These are phyloP conservation scores for Claviceps spartinae DNA, from an alignment of 2,329 filamentous ascomycete species.

Conservation along the genomic window DNA sequence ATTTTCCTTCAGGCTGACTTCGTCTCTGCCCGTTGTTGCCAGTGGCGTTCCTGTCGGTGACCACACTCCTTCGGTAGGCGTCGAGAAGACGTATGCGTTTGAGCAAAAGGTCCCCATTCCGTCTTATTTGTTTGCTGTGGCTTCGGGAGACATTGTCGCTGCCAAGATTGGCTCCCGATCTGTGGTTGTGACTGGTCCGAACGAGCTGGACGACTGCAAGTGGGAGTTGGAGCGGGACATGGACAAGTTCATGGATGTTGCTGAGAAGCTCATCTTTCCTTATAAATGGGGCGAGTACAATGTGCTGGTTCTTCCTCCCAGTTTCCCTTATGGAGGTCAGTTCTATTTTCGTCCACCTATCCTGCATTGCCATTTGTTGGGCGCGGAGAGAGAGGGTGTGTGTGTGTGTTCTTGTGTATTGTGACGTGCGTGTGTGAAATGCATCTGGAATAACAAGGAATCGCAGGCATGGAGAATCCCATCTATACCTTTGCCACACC, in stretches of 20 bases:
- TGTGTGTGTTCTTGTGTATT: no score
- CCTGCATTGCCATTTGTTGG: not conserved
- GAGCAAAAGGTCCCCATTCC: constrained; percentile 87
- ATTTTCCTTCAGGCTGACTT: constrained; percentile 77
- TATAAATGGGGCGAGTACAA: constrained; percentile 96
- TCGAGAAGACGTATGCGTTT: constrained; percentile 63
- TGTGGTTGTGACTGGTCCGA: constrained; percentile 73
- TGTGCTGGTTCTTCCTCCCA: constrained; percentile 76
- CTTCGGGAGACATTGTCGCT: constrained; percentile 69
- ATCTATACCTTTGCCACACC: constrained; percentile 93
- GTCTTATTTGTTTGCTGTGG: constrained; percentile 87
- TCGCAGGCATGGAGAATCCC: constrained; percentile 70
- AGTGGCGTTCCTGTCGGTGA: constrained; percentile 55
- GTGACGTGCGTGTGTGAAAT: not conserved
- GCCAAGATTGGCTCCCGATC: constrained; percentile 81
- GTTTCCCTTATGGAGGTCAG: constrained; percentile 74
- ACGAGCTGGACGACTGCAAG: constrained; percentile 69
- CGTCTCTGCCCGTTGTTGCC: constrained; percentile 77
- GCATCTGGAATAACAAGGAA: not conserved
- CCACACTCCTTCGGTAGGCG: constrained; percentile 28
- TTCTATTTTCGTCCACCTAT: constrained; percentile 3
- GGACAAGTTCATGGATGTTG: constrained; percentile 79
- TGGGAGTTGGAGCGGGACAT: constrained; percentile 89
- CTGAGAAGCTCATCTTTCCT: constrained; percentile 69
- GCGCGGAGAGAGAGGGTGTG: not conserved